Percentiles rank a stretch among this genome's conserved stretches.
phyloP scores from a whole-genome alignment of 257 asterid genomes.

The Penstemon newberryi region DNA sequence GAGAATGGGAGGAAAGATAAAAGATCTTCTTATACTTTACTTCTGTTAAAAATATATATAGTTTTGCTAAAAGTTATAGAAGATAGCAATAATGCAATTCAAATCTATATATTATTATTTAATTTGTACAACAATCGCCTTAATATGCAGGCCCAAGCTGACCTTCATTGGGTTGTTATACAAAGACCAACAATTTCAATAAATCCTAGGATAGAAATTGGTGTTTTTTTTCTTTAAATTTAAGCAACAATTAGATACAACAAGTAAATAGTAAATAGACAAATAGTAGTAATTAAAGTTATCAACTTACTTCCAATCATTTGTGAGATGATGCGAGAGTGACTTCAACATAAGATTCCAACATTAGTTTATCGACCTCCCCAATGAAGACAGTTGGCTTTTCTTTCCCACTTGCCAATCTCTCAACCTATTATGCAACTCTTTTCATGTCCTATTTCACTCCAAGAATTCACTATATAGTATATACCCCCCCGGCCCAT shows the following conservation, averaged over 20 bases:
- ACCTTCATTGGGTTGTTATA: too few relatives aligned
- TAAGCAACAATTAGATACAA: neutral
- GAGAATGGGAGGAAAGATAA: neutral
- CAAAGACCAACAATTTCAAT: too few relatives aligned
- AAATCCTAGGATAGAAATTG: too few relatives aligned
- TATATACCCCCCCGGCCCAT: slow-evolving; percentile 9
- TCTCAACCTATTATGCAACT: slow-evolving; percentile 33
- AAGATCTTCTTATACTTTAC: neutral
- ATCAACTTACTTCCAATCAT: slow-evolving; percentile 32
- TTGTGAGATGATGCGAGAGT: slow-evolving; percentile 31
- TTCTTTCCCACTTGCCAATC: slow-evolving; percentile 36
- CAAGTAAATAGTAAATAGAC: neutral
- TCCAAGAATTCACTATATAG: slow-evolving; percentile 23
- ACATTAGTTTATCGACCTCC: slow-evolving; percentile 39
- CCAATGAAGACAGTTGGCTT: slow-evolving; percentile 21
- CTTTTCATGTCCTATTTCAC: slow-evolving; percentile 30
- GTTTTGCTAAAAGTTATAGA: too few relatives aligned
- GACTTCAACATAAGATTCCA: slow-evolving; percentile 37
- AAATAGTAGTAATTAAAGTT: neutral
- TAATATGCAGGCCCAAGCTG: too few relatives aligned
- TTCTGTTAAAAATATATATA: neutral
- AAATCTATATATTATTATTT: neutral
- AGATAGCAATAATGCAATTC: neutral
- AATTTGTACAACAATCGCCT: too few relatives aligned
- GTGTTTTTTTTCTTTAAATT: neutral